Evolutionary conservation across 805 yeast species (phyloP).

Genomic region (Komagataella kurtzmanii): DNA sequence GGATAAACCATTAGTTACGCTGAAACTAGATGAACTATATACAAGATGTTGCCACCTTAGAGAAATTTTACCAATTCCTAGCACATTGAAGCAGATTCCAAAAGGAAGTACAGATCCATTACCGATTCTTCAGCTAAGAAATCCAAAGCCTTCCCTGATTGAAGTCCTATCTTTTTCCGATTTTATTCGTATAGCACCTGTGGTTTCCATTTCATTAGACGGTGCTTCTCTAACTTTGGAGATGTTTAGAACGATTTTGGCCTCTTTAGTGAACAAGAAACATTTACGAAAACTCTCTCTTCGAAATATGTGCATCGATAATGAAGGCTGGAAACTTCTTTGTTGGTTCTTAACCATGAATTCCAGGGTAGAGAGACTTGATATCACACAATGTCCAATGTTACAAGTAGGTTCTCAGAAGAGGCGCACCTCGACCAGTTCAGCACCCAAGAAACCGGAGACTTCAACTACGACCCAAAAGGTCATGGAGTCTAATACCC

Average conservation of each 20-base stretch:
- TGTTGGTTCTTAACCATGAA: slow-evolving; percentile 66
- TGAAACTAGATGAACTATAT: slow-evolving; percentile 57
- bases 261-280: slow-evolving; percentile 54
- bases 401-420: slow-evolving; percentile 29
- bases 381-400: slow-evolving; percentile 57
- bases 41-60: slow-evolving; percentile 89
- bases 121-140: slow-evolving; percentile 55
- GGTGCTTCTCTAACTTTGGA: slow-evolving; percentile 63
- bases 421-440: slow-evolving; percentile 14
- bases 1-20: slow-evolving; percentile 23
- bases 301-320: slow-evolving; percentile 63
- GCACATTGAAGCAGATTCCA: slow-evolving; percentile 71
- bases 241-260: slow-evolving; percentile 63
- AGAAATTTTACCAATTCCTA: slow-evolving; percentile 86
- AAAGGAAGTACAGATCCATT: slow-evolving; percentile 68
- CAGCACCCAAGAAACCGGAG: slow-evolving; percentile 5
- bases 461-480: slow-evolving; percentile 10
- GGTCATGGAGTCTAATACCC: slow-evolving; percentile 31
- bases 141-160: slow-evolving; percentile 82
- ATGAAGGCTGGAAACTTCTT: slow-evolving; percentile 64
- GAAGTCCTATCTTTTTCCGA: slow-evolving; percentile 85
- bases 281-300: slow-evolving; percentile 62
- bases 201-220: slow-evolving; percentile 63
- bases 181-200: slow-evolving; percentile 75
- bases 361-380: slow-evolving; percentile 42